Evolutionary conservation across 257 asterid genomes (phyloP).

Genomic region (Solanum chiquidenum): DNA sequence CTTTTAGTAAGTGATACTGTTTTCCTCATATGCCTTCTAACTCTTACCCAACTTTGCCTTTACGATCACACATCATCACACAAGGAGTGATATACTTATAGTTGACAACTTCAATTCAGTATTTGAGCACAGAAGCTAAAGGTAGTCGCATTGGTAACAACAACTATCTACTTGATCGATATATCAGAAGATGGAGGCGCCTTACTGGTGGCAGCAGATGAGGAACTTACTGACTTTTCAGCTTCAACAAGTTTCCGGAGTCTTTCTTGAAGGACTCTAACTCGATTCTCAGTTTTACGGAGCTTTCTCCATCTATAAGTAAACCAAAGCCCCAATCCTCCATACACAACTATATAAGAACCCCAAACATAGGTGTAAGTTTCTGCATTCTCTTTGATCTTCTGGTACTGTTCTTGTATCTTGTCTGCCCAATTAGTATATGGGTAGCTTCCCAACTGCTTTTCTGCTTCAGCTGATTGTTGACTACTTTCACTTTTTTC

Average conservation of each 20-base stretch:
- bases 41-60: background rate
- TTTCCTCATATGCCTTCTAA: background rate
- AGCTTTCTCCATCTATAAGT: slow-evolving; percentile 70
- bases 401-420: slow-evolving; percentile 31
- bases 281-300: slow-evolving; percentile 63
- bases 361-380: slow-evolving; percentile 90
- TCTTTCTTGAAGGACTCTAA: slow-evolving; percentile 62
- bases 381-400: slow-evolving; percentile 59
- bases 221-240: slow-evolving; percentile 24
- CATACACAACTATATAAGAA: slow-evolving; percentile 64
- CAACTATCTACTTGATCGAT: slow-evolving; percentile 9
- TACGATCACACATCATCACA: background rate
- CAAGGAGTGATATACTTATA: background rate
- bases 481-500: slow-evolving; percentile 22
- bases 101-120: background rate
- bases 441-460: slow-evolving; percentile 17
- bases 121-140: background rate
- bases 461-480: slow-evolving; percentile 15
- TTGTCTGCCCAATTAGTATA: slow-evolving; percentile 24
- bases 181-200: slow-evolving; percentile 18
- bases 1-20: background rate
- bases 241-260: slow-evolving; percentile 42
- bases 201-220: slow-evolving; percentile 11
- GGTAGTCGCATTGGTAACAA: background rate
- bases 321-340: slow-evolving; percentile 65